These are phyloP conservation scores for Blastomyces silverae DNA, from an alignment of 2,329 filamentous ascomycete species.

Conservation along the genomic window DNA sequence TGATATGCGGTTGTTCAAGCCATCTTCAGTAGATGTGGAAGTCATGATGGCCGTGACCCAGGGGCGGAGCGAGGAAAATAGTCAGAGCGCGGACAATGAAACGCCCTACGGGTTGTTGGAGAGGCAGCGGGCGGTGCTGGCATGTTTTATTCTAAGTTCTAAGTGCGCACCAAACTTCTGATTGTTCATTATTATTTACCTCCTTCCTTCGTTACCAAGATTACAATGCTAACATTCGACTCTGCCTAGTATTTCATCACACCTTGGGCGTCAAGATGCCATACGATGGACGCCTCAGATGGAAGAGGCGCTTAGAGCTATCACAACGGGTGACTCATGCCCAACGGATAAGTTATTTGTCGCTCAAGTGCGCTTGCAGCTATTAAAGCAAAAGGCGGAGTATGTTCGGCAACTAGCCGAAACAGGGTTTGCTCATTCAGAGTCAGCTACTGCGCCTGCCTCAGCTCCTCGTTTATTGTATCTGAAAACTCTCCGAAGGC, in stretches of 20 bases:
- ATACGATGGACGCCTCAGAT: conserved; percentile 37
- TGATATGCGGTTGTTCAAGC: conserved; percentile 34
- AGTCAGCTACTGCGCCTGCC: background rate
- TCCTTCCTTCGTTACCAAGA: background rate
- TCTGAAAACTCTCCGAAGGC: background rate
- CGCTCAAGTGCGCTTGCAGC: conserved; percentile 35
- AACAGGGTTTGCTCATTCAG: conserved; percentile 2
- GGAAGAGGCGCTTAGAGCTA: conserved; percentile 32
- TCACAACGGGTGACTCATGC: conserved; percentile 26
- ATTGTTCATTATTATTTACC: background rate
- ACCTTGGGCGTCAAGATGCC: conserved; percentile 32
- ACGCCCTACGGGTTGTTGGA: conserved; percentile 24
- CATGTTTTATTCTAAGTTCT: conserved; percentile 31
- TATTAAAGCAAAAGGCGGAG: conserved; percentile 30
- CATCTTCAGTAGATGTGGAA: conserved; percentile 28
- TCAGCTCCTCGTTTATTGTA: background rate
- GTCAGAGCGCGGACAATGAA: conserved; percentile 12
- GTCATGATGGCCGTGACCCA: conserved; percentile 31
- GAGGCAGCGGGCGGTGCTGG: conserved; percentile 28
- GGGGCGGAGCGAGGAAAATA: conserved; percentile 22
- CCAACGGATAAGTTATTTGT: conserved; percentile 30
- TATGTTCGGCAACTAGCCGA: conserved; percentile 31
- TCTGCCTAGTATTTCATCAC: conserved; percentile 30
- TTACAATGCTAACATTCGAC: conserved; percentile 16
- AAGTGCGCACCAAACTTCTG: conserved; percentile 23